Percentiles rank a stretch among this genome's conserved stretches.
Evolutionary conservation across 2,329 filamentous ascomycete species (phyloP).

Genomic region (Sclerotinia glacialis): DNA sequence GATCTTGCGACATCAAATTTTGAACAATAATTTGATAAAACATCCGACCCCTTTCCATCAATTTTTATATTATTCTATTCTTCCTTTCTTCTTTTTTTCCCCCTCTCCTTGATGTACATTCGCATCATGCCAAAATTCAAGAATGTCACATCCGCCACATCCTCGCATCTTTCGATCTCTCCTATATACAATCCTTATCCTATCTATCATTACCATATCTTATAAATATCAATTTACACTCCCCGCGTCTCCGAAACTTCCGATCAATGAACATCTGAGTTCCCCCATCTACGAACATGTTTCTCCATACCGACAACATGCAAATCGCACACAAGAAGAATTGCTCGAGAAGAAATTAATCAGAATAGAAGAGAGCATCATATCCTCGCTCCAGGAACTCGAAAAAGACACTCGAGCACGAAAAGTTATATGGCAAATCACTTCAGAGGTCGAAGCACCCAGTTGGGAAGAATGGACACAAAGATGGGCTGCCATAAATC

Average conservation of each 20-base stretch:
- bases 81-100: neutral
- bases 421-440: conserved; percentile 30
- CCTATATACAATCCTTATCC: neutral
- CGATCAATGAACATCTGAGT: neutral
- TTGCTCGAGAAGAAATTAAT: conserved; percentile 26
- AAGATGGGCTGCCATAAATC: conserved; percentile 29
- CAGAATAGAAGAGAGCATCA: conserved; percentile 22
- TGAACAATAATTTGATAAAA: neutral
- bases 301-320: conserved; percentile 27
- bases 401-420: conserved; percentile 21
- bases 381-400: conserved; percentile 8
- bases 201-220: neutral
- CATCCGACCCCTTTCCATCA: conserved; percentile 1
- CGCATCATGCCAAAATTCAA: conserved; percentile 20
- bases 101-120: neutral
- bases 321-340: conserved; percentile 25
- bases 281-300: conserved; percentile 27
- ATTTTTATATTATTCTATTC: neutral
- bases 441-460: conserved; percentile 16
- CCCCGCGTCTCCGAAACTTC: neutral
- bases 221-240: neutral
- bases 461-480: conserved; percentile 23
- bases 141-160: conserved; percentile 10
- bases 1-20: conserved; percentile 3
- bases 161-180: conserved; percentile 13